Conservation (phyloP, 2,329 filamentous ascomycete genomes). For the Fusarium guadeloupense region DNA sequence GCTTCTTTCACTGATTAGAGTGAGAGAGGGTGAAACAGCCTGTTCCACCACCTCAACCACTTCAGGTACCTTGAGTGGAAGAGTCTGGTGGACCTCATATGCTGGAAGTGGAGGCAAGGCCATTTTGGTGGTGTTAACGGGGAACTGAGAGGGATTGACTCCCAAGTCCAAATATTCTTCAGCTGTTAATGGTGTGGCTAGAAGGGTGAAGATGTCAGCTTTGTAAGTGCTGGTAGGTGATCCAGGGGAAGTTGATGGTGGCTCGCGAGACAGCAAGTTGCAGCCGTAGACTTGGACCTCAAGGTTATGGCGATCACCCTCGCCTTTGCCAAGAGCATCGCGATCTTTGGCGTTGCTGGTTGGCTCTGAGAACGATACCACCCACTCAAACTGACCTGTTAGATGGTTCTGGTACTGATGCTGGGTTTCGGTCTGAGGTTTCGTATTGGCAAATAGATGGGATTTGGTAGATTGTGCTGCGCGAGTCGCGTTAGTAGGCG, state of each 20-base stretch:
- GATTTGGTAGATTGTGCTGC: conserved; percentile 14
- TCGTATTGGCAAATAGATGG: conserved; percentile 42
- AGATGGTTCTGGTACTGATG: conserved; percentile 55
- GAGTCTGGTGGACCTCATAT: conserved; percentile 32
- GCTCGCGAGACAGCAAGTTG: conserved; percentile 58
- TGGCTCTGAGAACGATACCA: conserved; percentile 53
- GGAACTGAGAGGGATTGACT: conserved; percentile 25
- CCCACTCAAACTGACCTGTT: conserved; percentile 61
- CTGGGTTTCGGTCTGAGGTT: conserved; percentile 37
- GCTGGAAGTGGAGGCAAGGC: conserved; percentile 39
- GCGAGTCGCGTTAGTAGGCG: conserved; percentile 22
- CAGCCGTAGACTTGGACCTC: conserved; percentile 58
- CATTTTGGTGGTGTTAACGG: conserved; percentile 34
- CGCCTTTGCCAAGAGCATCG: conserved; percentile 19
- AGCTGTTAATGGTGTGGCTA: conserved; percentile 56
- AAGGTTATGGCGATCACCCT: conserved; percentile 13
- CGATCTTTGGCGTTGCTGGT: conserved; percentile 35
- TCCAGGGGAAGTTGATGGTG: conserved; percentile 37
- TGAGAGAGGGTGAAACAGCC: conserved; percentile 48
- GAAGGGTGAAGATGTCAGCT: conserved; percentile 56
- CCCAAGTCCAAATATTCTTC: conserved; percentile 31
- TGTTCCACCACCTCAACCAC: conserved; percentile 45
- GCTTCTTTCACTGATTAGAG: conserved; percentile 45
- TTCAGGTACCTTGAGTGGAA: conserved; percentile 45
- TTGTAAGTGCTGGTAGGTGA: conserved; percentile 12